Conservation (phyloP, 2,329 filamentous ascomycete genomes). For the Coniella lustricola region DNA sequence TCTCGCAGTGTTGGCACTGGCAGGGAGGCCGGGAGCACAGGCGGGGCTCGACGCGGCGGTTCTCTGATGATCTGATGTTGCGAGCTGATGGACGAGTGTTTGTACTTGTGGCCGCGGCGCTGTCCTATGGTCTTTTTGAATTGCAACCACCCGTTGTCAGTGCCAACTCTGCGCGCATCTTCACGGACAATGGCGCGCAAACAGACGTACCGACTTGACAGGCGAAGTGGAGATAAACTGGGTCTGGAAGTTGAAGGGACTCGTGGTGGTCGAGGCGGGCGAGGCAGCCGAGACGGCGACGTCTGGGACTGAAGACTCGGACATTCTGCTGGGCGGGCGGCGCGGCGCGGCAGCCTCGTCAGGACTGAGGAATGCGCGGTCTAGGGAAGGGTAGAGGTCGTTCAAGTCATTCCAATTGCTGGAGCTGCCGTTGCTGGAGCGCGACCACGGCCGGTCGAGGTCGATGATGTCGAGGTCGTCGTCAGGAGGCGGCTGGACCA, state of each 20-base stretch:
- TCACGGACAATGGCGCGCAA: neutral
- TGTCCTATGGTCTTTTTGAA: slow-evolving; percentile 70
- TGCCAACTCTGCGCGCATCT: neutral
- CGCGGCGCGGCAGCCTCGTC: slow-evolving; percentile 20
- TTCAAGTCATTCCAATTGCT: slow-evolving; percentile 16
- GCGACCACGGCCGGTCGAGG: slow-evolving; percentile 20
- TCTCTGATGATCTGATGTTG: slow-evolving; percentile 94
- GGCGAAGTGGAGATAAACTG: slow-evolving; percentile 68
- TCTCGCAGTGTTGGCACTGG: slow-evolving; percentile 86
- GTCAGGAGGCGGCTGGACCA: slow-evolving; percentile 37
- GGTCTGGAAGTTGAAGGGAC: slow-evolving; percentile 93
- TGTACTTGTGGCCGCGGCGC: slow-evolving; percentile 92
- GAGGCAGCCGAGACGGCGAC: slow-evolving; percentile 23
- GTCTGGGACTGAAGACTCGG: slow-evolving; percentile 23
- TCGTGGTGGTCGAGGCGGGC: slow-evolving; percentile 28
- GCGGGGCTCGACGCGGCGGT: slow-evolving; percentile 74
- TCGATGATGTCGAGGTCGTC: slow-evolving; percentile 20
- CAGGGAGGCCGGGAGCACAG: slow-evolving; percentile 83
- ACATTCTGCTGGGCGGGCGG: slow-evolving; percentile 26
- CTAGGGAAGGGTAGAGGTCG: slow-evolving; percentile 6
- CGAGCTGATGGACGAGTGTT: slow-evolving; percentile 84
- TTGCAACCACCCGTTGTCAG: neutral
- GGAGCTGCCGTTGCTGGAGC: slow-evolving; percentile 17
- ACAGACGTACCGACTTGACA: slow-evolving; percentile 62
- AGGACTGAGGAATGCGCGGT: slow-evolving; percentile 22